Evolutionary conservation across 192 early-diverging fungal species (phyloP).

Genomic region (Coemansia sp.): DNA sequence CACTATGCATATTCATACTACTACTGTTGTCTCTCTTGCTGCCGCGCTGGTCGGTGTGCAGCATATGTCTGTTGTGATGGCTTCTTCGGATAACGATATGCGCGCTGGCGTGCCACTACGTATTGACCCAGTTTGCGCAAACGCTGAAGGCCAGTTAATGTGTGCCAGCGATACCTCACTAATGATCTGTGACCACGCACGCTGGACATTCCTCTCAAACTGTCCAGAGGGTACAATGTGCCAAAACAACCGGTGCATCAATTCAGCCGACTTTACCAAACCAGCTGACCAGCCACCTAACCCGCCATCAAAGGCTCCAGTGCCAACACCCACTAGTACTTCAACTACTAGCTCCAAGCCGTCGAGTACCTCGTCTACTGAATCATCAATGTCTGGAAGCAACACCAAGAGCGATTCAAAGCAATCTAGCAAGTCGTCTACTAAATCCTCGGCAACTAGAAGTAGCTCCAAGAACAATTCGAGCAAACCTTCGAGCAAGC

Average conservation of each 20-base stretch:
- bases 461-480: not conserved
- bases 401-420: not conserved
- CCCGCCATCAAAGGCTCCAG: not conserved
- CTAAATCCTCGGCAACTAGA: not conserved
- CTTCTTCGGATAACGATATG: not conserved
- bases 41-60: not conserved
- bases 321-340: not conserved
- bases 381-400: not conserved
- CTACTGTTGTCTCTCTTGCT: not conserved
- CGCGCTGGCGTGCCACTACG: not conserved
- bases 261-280: not conserved
- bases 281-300: not conserved
- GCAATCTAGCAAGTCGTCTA: not conserved
- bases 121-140: not conserved
- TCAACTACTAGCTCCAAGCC: not conserved
- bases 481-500: not conserved
- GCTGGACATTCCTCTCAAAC: not conserved
- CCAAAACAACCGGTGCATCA: conserved; percentile 1
- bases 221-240: conserved; percentile 11
- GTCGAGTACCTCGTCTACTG: not conserved
- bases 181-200: not conserved
- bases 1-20: not conserved
- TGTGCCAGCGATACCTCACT: not conserved
- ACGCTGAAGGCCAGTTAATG: not conserved
- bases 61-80: not conserved